phyloP scores from a whole-genome alignment of 495 filamentous ascomycete species.

The Neurospora sp. region DNA sequence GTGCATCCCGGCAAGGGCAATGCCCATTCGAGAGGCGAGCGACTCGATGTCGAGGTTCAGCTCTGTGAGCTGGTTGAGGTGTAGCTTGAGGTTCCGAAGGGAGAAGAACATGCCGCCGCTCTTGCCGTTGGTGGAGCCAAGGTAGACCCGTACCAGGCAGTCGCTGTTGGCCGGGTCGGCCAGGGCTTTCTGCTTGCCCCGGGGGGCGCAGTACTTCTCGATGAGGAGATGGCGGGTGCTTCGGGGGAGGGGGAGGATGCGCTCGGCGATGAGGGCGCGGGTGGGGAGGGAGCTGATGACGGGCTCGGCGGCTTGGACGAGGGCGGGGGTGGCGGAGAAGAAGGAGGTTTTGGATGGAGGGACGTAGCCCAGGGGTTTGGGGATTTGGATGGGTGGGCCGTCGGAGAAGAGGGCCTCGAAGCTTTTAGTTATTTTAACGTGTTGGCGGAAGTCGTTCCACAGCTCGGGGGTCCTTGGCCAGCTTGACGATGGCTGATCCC shows the following conservation, averaged over 20 bases:
- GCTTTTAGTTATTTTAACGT: background rate
- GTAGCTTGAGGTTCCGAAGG: conserved; percentile 10
- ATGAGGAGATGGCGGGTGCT: conserved; percentile 8
- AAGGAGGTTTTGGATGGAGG: background rate
- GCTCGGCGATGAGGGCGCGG: background rate
- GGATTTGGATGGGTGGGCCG: background rate
- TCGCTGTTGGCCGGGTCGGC: conserved; percentile 12
- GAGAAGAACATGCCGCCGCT: conserved; percentile 3
- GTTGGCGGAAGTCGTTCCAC: conserved; percentile 3
- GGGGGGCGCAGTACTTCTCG: conserved; percentile 16
- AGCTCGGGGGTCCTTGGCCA: conserved; percentile 5
- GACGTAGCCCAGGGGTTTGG: background rate
- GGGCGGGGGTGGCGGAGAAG: background rate
- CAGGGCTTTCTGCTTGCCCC: conserved; percentile 1
- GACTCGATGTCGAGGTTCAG: conserved; percentile 1
- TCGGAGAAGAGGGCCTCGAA: background rate
- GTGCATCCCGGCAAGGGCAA: conserved; percentile 6
- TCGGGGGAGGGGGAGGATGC: conserved; percentile 2
- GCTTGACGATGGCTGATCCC: background rate
- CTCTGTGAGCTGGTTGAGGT: conserved; percentile 11
- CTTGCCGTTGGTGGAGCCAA: conserved; percentile 10
- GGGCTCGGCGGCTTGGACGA: background rate
- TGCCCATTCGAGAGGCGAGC: conserved; percentile 2
- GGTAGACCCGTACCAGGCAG: conserved; percentile 19
- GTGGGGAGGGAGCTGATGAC: conserved; percentile 2